Base-by-base conservation (phyloP, 2,329 filamentous ascomycete genomes). In the Elsinoe batatas region DNA sequence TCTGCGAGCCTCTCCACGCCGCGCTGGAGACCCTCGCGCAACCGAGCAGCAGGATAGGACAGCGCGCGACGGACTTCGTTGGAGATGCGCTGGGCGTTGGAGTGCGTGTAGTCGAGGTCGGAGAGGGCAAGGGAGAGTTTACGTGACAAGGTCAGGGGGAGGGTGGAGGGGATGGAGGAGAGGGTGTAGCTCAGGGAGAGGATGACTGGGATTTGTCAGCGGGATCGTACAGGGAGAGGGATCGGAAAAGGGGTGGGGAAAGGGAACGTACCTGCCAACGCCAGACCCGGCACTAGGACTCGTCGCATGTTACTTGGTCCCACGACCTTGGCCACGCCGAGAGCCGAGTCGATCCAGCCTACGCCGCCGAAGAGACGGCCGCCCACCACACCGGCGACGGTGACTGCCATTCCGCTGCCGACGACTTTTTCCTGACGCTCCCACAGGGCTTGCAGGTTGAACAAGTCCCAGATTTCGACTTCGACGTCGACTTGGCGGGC, bases 361-460 rank as follows among this genome's bases (percentile, higher is more conserved):
- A 87, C 83, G 59, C 90, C 87, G 58, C 91, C 89, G 37, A 98
- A 75, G 65, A 93, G 78, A 47, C 89, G 81, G 49, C 86, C 82
- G 56, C 91, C 89, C 3, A 97, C 76, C 1, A 95, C 88, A 56
- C 89, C 91, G 8, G 87, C 87, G 35, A 95, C 80, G 1, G 93
- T 98, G 66, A 98, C 78, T 5, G 91, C 93, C 85, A 98, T 91
- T 60, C 93, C 87, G 2, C 91, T 94, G 37, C 91, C 89, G 5
- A 91, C 91, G 56, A 94, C 79, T 77, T 97, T 98, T 71, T 98
- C 93, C 68, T 97, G 91, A 54, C 84, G 80, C 65, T 96, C 89
- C 74, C 95, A 79, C 5, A 97, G 73, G 10, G 83, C 87, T 15
- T 83, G 79, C 69, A 90, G 78, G 69, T 98, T 93, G 64, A 98